Percentiles rank a stretch among this genome's conserved stretches.
These are phyloP conservation scores for Musa balbisiana DNA, from an alignment of 202 grass and related monocot species.

Conservation along the genomic window DNA sequence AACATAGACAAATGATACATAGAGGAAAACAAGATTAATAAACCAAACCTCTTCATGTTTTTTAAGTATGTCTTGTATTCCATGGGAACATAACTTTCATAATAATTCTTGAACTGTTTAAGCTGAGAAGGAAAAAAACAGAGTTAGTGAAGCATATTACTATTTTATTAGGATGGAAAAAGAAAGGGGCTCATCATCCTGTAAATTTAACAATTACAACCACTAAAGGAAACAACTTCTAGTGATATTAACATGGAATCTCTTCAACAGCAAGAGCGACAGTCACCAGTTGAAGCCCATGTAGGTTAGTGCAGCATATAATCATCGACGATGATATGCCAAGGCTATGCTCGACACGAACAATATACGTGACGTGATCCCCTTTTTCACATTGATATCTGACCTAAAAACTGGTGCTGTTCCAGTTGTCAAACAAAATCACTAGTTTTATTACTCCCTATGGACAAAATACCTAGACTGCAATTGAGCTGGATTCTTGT, in stretches of 20 bases:
- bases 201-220: neutral
- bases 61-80: constrained; percentile 92
- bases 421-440: too few relatives aligned
- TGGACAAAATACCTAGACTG: too few relatives aligned
- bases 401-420: neutral
- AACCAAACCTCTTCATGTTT: constrained; percentile 82
- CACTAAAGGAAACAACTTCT: neutral
- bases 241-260: neutral
- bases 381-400: neutral
- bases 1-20: constrained; percentile 1
- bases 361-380: neutral
- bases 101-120: constrained; percentile 74
- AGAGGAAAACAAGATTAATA: constrained; percentile 15
- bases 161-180: neutral
- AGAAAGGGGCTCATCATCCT: neutral
- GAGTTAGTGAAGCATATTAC: constrained; percentile 24
- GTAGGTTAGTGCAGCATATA: neutral
- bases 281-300: neutral
- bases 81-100: constrained; percentile 97
- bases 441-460: too few relatives aligned
- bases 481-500: too few relatives aligned
- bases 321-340: neutral
- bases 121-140: constrained; percentile 51
- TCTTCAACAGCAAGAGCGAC: neutral
- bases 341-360: too few relatives aligned